Conservation (phyloP, 2,329 filamentous ascomycete species). For the Alternaria triticimaculans region DNA sequence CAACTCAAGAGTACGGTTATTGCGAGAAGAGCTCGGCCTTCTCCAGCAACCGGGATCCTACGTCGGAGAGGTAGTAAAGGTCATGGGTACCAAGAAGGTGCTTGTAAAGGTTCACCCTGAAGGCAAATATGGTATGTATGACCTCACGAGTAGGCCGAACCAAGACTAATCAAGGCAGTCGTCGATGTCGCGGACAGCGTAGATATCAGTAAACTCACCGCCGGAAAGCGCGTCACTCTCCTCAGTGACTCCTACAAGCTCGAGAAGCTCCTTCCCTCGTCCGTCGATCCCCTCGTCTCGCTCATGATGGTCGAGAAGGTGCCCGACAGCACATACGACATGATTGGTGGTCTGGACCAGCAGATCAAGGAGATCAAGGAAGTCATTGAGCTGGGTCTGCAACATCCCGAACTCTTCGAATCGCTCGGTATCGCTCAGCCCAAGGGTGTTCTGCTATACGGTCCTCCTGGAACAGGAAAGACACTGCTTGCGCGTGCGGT, state of each 20-base stretch:
- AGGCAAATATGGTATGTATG: slow-evolving; percentile 91
- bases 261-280: slow-evolving; percentile 97
- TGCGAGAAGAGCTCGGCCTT: slow-evolving; percentile 93
- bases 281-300: slow-evolving; percentile 95
- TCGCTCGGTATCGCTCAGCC: slow-evolving; percentile 98
- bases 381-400: slow-evolving; percentile 97
- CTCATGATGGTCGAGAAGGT: slow-evolving; percentile 99
- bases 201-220: slow-evolving; percentile 92
- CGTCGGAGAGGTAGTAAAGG: slow-evolving; percentile 99
- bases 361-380: slow-evolving; percentile 99
- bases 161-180: slow-evolving; percentile 62
- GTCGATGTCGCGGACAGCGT: slow-evolving; percentile 95
- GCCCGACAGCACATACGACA: slow-evolving; percentile 99
- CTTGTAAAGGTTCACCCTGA: slow-evolving; percentile 98
- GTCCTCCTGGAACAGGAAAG: slow-evolving; percentile 95
- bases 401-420: slow-evolving; percentile 98
- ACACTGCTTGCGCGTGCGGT: slow-evolving; percentile 93
- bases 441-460: slow-evolving; percentile 96
- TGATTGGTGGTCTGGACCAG: slow-evolving; percentile 98
- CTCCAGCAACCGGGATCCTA: slow-evolving; percentile 98
- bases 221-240: slow-evolving; percentile 95
- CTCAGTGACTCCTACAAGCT: slow-evolving; percentile 98
- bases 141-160: not conserved
- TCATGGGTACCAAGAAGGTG: slow-evolving; percentile 99
- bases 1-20: slow-evolving; percentile 93